phyloP scores from a whole-genome alignment of 2,329 filamentous ascomycete species.

The Ramularia endophylla region DNA sequence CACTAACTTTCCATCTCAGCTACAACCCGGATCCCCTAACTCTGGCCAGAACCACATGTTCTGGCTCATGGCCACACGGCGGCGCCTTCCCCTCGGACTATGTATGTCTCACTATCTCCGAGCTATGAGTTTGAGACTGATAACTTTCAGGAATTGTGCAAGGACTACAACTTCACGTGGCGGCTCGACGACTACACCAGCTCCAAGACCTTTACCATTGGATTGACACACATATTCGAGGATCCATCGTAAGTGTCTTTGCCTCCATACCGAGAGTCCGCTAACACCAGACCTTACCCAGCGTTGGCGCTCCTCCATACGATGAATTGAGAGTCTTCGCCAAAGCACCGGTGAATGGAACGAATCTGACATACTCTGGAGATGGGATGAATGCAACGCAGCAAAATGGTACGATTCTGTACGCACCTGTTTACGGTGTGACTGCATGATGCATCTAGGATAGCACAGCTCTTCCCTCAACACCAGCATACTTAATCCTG shows the following conservation, averaged over 20 bases:
- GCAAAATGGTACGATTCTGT: too few relatives aligned
- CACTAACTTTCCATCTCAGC: too few relatives aligned
- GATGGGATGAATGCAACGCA: too few relatives aligned
- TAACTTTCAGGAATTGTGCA: slow-evolving; percentile 14
- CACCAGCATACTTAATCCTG: too few relatives aligned
- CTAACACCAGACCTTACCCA: slow-evolving; percentile 10
- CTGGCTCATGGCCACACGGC: slow-evolving; percentile 17
- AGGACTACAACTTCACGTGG: slow-evolving; percentile 22
- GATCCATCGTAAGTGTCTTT: slow-evolving; percentile 24
- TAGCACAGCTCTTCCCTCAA: too few relatives aligned
- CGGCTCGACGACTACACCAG: slow-evolving; percentile 17
- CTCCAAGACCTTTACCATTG: slow-evolving; percentile 20
- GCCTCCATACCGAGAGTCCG: background rate
- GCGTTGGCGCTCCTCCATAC: slow-evolving; percentile 26
- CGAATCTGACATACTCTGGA: background rate
- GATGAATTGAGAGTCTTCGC: slow-evolving; percentile 25
- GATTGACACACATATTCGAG: slow-evolving; percentile 23
- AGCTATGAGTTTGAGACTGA: too few relatives aligned
- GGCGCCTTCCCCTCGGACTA: slow-evolving; percentile 21
- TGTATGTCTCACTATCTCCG: slow-evolving; percentile 8
- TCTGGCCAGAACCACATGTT: slow-evolving; percentile 21
- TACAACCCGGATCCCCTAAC: slow-evolving; percentile 25
- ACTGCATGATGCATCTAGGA: too few relatives aligned
- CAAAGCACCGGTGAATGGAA: slow-evolving; percentile 14
- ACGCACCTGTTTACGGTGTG: too few relatives aligned